Base-by-base conservation (phyloP, 495 filamentous ascomycete genomes). In the Penicillium manginii region DNA sequence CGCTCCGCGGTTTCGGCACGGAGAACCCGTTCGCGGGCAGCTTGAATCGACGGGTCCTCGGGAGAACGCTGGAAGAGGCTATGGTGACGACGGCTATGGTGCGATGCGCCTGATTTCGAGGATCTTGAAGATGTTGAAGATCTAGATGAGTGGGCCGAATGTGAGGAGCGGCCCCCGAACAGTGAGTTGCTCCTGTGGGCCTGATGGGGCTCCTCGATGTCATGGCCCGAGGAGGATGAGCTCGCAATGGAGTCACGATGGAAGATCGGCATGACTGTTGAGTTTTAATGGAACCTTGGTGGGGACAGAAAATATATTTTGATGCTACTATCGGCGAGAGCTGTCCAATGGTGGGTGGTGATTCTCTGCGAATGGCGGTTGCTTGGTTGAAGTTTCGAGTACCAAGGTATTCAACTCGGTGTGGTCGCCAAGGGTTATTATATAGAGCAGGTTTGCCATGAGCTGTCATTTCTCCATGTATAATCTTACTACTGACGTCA, bases 1-100 rank as follows among this genome's bases (percentile, higher is more conserved):
- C 74, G 69, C 71, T 90, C 86, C 15, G 84, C 83, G 0, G 69
- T 58, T 64, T 89, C 86, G 29, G 86, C 86, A 15, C 68, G 65
- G 65, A 83, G 69, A 33, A 89, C 81, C 26, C 79, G 78, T 60
- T 87, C 82, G 12, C 79, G 77, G 1, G 86, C 86, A 12, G 79
- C 72, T 26, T 76, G 48, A 58, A 89, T 88, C 49, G 74, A 79
- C 0, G 84, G 81, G 67, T 89, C 86, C 57, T 86, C 75, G 15
- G 78, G 69, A 21, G 67, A 67, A 55, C 77, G 77, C 58, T 80
- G 73, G 50, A 81, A 76, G 42, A 83, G 71, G 50, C 75, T 72
- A 29, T 70, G 71, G 32, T 74, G 72, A 10, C 78, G 65, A 31
- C 45, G 45, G 22, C 45, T 23, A 47, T 14, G 11, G 26, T 47